Evolutionary conservation across 2,329 filamentous ascomycete species (phyloP).

Genomic region (Hypoxylon sp.): DNA sequence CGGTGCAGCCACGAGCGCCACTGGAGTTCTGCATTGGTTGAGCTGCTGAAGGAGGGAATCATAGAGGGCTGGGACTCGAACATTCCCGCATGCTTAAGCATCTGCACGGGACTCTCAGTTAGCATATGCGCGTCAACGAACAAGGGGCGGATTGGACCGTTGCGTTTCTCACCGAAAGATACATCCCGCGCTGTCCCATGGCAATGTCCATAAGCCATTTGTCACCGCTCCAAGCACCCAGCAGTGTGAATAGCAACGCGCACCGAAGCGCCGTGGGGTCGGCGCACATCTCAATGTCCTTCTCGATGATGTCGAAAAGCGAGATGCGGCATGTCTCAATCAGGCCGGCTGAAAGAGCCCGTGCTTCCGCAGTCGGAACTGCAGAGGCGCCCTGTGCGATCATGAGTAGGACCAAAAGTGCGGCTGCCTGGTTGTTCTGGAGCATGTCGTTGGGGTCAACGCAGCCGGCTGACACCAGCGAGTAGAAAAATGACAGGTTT

Average conservation of each 20-base stretch:
- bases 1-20: constrained; percentile 77
- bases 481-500: constrained; percentile 76
- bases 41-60: constrained; percentile 61
- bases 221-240: constrained; percentile 81
- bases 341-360: constrained; percentile 75
- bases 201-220: constrained; percentile 85
- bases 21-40: constrained; percentile 63
- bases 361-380: constrained; percentile 75
- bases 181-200: constrained; percentile 82
- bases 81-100: constrained; percentile 79
- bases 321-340: constrained; percentile 81
- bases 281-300: constrained; percentile 76
- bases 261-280: constrained; percentile 76
- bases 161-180: constrained; percentile 69
- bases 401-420: constrained; percentile 78
- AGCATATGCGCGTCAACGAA: constrained; percentile 5
- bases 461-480: constrained; percentile 70
- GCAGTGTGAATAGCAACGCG: constrained; percentile 76
- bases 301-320: constrained; percentile 79
- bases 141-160: not conserved
- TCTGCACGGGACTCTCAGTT: constrained; percentile 57
- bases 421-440: constrained; percentile 75
- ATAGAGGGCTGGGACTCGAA: constrained; percentile 67
- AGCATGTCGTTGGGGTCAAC: constrained; percentile 78
- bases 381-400: constrained; percentile 78